Evolutionary conservation across 2,329 filamentous ascomycete species (phyloP).

Genomic region (Stylonectria norvegica): DNA sequence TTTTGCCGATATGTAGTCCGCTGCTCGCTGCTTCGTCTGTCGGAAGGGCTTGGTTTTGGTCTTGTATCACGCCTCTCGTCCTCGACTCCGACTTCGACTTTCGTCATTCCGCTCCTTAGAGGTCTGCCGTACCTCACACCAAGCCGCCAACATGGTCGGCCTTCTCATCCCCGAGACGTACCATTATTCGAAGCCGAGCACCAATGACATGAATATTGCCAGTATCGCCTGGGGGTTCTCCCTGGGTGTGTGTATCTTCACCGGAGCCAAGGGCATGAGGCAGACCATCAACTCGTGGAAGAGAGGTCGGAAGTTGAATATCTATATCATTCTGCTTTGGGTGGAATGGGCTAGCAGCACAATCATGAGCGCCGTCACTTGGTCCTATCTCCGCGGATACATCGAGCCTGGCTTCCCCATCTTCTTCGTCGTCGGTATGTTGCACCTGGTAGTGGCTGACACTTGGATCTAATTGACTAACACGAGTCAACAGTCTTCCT

Average conservation of each 20-base stretch:
- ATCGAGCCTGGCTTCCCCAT: constrained; percentile 24
- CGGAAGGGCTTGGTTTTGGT: background rate
- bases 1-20: constrained; percentile 15
- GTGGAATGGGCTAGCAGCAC: constrained; percentile 23
- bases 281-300: constrained; percentile 25
- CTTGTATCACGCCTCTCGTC: constrained; percentile 1
- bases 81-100: background rate
- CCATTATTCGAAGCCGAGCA: constrained; percentile 9
- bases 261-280: constrained; percentile 17
- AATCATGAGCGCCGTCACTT: constrained; percentile 25
- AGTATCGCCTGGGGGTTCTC: constrained; percentile 28
- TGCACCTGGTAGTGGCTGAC: background rate
- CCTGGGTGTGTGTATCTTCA: constrained; percentile 26
- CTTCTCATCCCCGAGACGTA: constrained; percentile 17
- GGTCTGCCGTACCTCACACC: background rate
- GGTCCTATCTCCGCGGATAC: constrained; percentile 23
- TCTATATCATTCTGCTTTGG: constrained; percentile 25
- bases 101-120: constrained; percentile 1
- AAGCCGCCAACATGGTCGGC: constrained; percentile 13
- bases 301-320: constrained; percentile 18
- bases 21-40: constrained; percentile 3
- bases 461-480: background rate
- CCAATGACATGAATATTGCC: constrained; percentile 26
- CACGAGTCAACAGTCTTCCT: constrained; percentile 13
- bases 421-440: constrained; percentile 23